phyloP scores from a whole-genome alignment of 2,329 filamentous ascomycete genomes.

The Chrysosporium queenslandicum region DNA sequence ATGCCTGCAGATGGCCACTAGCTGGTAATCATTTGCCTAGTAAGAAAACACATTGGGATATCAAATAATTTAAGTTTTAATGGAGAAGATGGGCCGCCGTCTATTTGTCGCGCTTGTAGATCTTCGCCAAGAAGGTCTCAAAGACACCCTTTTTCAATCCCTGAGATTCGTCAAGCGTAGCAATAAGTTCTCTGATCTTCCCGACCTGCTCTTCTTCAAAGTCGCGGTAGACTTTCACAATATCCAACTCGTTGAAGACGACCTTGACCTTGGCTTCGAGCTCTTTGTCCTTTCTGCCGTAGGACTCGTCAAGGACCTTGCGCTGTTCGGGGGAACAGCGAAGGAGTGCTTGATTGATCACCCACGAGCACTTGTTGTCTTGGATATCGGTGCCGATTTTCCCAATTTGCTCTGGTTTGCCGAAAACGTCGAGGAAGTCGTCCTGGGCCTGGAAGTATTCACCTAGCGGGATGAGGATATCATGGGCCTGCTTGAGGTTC shows the following conservation, averaged over 20 bases:
- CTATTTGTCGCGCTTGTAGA: constrained; percentile 96
- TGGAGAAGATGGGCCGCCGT: constrained; percentile 17
- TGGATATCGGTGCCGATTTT: constrained; percentile 99
- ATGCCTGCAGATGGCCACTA: neutral
- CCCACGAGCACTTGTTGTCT: constrained; percentile 99
- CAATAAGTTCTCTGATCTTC: constrained; percentile 69
- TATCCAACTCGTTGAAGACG: constrained; percentile 73
- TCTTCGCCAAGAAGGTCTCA: constrained; percentile 83
- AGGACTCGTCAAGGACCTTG: constrained; percentile 79
- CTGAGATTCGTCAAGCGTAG: constrained; percentile 68
- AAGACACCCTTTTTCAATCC: constrained; percentile 88
- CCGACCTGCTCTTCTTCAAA: constrained; percentile 81
- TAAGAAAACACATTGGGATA: neutral
- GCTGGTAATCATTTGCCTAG: neutral
- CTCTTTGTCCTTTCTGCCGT: constrained; percentile 77
- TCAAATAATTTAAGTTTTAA: neutral
- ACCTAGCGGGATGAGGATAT: constrained; percentile 91
- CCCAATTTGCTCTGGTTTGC: constrained; percentile 81
- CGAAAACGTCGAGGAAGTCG: constrained; percentile 97
- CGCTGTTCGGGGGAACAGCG: constrained; percentile 76
- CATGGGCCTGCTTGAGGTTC: constrained; percentile 80
- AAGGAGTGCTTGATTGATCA: constrained; percentile 86
- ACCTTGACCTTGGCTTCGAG: constrained; percentile 81
- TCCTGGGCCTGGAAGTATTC: constrained; percentile 99
- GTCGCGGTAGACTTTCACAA: constrained; percentile 72